Evolutionary conservation across 2,329 filamentous ascomycete genomes (phyloP).

Genomic region (Cercospora citrullina): DNA sequence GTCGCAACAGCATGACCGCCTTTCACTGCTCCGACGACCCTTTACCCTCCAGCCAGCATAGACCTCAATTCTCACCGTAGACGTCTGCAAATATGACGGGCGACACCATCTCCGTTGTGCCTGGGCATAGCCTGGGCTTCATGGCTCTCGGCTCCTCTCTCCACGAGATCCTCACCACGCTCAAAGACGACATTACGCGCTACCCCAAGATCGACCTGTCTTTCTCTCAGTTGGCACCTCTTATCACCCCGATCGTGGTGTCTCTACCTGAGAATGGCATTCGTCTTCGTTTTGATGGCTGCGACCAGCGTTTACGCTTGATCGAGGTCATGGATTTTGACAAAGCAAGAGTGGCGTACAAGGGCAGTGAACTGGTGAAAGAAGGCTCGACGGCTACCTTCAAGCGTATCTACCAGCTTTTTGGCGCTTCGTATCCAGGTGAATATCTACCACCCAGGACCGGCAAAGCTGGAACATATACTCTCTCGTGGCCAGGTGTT

Average conservation of each 20-base stretch:
- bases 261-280: slow-evolving; percentile 81
- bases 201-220: slow-evolving; percentile 82
- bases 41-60: slow-evolving; percentile 3
- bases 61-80: slow-evolving; percentile 1
- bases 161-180: slow-evolving; percentile 80
- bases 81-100: slow-evolving; percentile 10
- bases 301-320: slow-evolving; percentile 84
- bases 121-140: slow-evolving; percentile 40
- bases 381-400: slow-evolving; percentile 40
- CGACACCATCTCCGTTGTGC: slow-evolving; percentile 27
- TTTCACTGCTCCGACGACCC: background rate
- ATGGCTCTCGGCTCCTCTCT: slow-evolving; percentile 86
- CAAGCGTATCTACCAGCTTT: slow-evolving; percentile 73
- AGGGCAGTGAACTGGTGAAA: slow-evolving; percentile 75
- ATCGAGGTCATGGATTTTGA: slow-evolving; percentile 91
- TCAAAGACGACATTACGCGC: slow-evolving; percentile 81
- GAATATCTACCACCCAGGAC: slow-evolving; percentile 74
- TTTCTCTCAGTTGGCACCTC: slow-evolving; percentile 73
- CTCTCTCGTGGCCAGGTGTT: slow-evolving; percentile 90
- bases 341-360: slow-evolving; percentile 80
- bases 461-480: slow-evolving; percentile 69
- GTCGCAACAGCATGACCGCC: slow-evolving; percentile 13
- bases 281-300: slow-evolving; percentile 87
- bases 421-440: slow-evolving; percentile 90
- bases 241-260: slow-evolving; percentile 73